Conservation (phyloP, 1,139 yeast species). For the Hyphopichia pseudoburtonii region DNA sequence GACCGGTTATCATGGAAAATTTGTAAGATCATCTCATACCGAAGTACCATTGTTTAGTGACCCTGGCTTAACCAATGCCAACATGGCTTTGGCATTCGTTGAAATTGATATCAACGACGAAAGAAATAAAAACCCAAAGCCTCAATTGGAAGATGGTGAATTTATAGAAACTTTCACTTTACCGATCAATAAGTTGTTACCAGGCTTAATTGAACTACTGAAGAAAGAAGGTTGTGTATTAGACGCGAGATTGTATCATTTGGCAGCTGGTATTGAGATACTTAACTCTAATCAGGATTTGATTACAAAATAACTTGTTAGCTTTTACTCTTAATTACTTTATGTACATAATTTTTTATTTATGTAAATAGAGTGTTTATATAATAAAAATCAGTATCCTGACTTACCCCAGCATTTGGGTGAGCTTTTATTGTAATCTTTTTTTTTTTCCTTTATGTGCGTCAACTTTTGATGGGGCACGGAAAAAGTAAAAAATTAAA, state of each 20-base stretch:
- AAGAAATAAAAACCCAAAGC: slow-evolving; percentile 65
- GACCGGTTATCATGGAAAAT: slow-evolving; percentile 80
- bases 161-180: slow-evolving; percentile 79
- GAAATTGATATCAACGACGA: slow-evolving; percentile 68
- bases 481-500: too few species aligned
- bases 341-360: too few species aligned
- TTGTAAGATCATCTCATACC: slow-evolving; percentile 49
- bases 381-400: too few species aligned
- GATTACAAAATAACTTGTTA: background rate
- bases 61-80: slow-evolving; percentile 94
- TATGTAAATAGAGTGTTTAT: too few species aligned
- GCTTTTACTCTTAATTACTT: background rate
- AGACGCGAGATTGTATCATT: slow-evolving; percentile 85
- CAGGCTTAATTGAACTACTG: slow-evolving; percentile 49
- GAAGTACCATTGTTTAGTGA: slow-evolving; percentile 62
- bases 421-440: too few species aligned
- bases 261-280: slow-evolving; percentile 64
- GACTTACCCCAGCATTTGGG: background rate
- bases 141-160: slow-evolving; percentile 84
- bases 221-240: slow-evolving; percentile 64
- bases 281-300: slow-evolving; percentile 1
- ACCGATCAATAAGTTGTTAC: slow-evolving; percentile 60
- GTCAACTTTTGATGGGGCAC: too few species aligned
- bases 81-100: slow-evolving; percentile 75
- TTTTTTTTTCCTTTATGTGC: too few species aligned